phyloP scores from a whole-genome alignment of 257 asterid species.

The Fraxinus cuspidata region DNA sequence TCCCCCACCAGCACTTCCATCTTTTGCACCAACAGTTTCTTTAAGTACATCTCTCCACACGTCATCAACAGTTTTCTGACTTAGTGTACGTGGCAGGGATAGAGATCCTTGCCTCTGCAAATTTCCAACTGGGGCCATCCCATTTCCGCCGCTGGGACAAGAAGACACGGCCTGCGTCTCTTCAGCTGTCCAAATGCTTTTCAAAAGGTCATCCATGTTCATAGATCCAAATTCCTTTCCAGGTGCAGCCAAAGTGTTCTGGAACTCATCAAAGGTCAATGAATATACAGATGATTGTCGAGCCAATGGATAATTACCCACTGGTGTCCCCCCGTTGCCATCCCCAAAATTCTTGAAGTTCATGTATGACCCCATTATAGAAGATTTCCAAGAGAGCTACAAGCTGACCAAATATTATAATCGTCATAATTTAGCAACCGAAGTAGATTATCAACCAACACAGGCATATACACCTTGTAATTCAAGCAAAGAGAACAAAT shows the following conservation, averaged over 20 bases:
- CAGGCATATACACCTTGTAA: neutral
- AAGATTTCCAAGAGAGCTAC: conserved; percentile 32
- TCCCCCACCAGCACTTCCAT: conserved; percentile 35
- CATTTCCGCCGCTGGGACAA: conserved; percentile 39
- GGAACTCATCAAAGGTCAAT: conserved; percentile 87
- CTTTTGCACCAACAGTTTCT: conserved; percentile 45
- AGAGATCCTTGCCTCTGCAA: conserved; percentile 83
- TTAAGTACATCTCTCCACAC: conserved; percentile 74
- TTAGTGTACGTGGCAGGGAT: conserved; percentile 70
- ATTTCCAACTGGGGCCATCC: conserved; percentile 44
- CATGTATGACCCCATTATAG: conserved; percentile 68
- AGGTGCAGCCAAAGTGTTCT: conserved; percentile 62
- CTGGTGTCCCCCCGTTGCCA: conserved; percentile 45
- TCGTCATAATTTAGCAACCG: conserved; percentile 22
- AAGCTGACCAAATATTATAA: conserved; percentile 31
- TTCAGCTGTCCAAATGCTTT: conserved; percentile 88
- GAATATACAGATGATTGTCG: conserved; percentile 80
- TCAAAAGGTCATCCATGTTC: conserved; percentile 91
- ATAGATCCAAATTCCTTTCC: conserved; percentile 89
- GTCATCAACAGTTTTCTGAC: conserved; percentile 82
- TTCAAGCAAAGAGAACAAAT: neutral
- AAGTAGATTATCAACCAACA: conserved; percentile 7
- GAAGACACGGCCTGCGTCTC: conserved; percentile 56
- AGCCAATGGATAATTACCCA: conserved; percentile 50
- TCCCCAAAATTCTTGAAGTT: conserved; percentile 74